These are phyloP conservation scores for Exophiala viscosa DNA, from an alignment of 2,329 filamentous ascomycete species.

Conservation along the genomic window DNA sequence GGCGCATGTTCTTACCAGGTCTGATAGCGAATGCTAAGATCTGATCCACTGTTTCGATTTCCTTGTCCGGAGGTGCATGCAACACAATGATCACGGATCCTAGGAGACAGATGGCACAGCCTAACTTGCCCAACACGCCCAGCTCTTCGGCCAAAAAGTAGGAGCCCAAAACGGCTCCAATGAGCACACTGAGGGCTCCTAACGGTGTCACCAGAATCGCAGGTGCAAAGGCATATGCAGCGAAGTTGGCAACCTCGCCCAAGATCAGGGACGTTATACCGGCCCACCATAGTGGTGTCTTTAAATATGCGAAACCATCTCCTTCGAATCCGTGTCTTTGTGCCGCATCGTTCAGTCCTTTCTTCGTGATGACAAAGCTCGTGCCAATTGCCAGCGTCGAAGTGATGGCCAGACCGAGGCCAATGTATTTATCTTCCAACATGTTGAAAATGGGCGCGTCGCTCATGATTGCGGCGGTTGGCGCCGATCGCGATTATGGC, in stretches of 20 bases:
- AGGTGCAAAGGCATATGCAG: slow-evolving; percentile 94
- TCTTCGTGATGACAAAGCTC: slow-evolving; percentile 99
- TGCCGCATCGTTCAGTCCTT: slow-evolving; percentile 88
- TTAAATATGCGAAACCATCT: slow-evolving; percentile 90
- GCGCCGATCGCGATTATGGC: background rate
- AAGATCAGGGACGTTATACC: slow-evolving; percentile 87
- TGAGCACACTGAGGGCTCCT: slow-evolving; percentile 88
- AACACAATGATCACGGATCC: slow-evolving; percentile 96
- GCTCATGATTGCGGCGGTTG: background rate
- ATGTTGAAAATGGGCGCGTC: slow-evolving; percentile 18
- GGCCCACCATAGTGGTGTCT: slow-evolving; percentile 95
- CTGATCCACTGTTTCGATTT: slow-evolving; percentile 85
- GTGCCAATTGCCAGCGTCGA: slow-evolving; percentile 61
- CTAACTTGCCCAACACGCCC: slow-evolving; percentile 86
- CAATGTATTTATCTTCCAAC: slow-evolving; percentile 42
- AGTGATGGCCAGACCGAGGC: slow-evolving; percentile 44
- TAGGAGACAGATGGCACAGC: slow-evolving; percentile 92
- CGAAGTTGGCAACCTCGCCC: slow-evolving; percentile 95
- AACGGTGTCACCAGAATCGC: slow-evolving; percentile 97
- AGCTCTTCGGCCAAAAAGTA: slow-evolving; percentile 91
- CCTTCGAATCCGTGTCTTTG: slow-evolving; percentile 94
- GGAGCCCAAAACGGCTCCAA: slow-evolving; percentile 88
- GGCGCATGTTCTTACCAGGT: slow-evolving; percentile 61
- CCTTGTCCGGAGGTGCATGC: slow-evolving; percentile 90
- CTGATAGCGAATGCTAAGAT: slow-evolving; percentile 87